Base-by-base conservation (phyloP, 2,329 filamentous ascomycete genomes). In the Phialemoniopsis sp. region DNA sequence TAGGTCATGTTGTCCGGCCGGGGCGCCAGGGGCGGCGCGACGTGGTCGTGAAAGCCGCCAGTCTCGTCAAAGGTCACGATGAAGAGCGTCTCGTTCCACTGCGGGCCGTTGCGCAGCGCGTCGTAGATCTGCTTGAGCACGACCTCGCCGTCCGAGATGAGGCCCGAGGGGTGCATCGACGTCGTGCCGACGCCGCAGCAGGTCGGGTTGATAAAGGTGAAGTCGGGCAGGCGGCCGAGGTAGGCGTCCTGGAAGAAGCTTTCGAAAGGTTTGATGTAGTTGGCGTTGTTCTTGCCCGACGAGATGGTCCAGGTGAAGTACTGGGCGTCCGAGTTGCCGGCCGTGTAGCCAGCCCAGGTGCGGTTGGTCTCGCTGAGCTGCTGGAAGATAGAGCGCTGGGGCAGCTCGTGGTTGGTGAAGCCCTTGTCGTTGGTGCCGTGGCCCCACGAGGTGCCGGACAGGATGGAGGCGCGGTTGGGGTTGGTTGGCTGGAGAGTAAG, bases 171-270 rank as follows among this genome's bases (percentile, higher is more conserved):
- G 40, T 71, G 67, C 55, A 67, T 67, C 13, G 66, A 70, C 43
- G 60, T 75, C 14, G 46, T 49, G 36, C 42, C 46, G 13, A 68
- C 68, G 13, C 59, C 59, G 47, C 73, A 72, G 57, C 73, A 72
- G 43, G 68, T 66, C 4, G 70, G 67, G 48, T 70, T 78, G 54
- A 71, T 61, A 51, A 70, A 73, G 46, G 62, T 66, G 39, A 72
- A 67, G 31, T 58, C 54, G 5, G 67, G 62, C 2, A 73, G 57
- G 1, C 53, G 59, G n/a, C 69, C 68, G 5, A 59, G 58, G 8
- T 56, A 48, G 5, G 69, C 69, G 46, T 72, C 69, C 4, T 46
- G 45, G 49, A 65, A 72, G 48, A 72, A 72, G 30, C 64, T 50
- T 14, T 60, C 52, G 4, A 71, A 46, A 13, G 45, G 34, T 28